Conservation (phyloP, 2,329 filamentous ascomycete species). For the Xylariaceae sp. region DNA sequence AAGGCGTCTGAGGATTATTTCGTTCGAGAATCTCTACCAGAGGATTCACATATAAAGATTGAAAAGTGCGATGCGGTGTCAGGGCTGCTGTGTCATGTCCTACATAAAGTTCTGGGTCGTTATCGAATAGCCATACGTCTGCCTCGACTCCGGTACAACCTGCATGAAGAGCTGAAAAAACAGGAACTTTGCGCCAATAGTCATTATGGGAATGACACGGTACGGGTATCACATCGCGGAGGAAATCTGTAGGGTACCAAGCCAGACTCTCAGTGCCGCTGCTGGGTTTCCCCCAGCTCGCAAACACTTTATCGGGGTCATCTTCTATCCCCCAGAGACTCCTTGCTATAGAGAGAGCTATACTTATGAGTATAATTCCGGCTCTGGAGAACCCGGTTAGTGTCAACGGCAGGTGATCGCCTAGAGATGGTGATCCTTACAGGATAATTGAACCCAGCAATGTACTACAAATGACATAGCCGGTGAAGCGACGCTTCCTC, state of each 20-base stretch:
- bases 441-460: conserved; percentile 45
- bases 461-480: conserved; percentile 43
- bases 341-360: conserved; percentile 40
- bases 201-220: conserved; percentile 73
- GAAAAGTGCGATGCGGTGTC: conserved; percentile 61
- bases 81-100: conserved; percentile 65
- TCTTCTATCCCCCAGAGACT: conserved; percentile 41
- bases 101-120: conserved; percentile 59
- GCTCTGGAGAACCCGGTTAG: conserved; percentile 36
- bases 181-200: conserved; percentile 68
- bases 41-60: conserved; percentile 68
- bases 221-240: conserved; percentile 59
- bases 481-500: conserved; percentile 27
- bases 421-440: conserved; percentile 37
- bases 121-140: conserved; percentile 68
- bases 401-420: not conserved
- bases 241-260: conserved; percentile 58
- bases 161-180: conserved; percentile 65
- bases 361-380: conserved; percentile 42
- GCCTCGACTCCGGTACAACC: conserved; percentile 71
- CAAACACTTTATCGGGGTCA: conserved; percentile 38
- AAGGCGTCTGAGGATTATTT: conserved; percentile 56
- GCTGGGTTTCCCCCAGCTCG: conserved; percentile 37
- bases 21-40: conserved; percentile 62
- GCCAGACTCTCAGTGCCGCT: conserved; percentile 46